Percentiles rank a stretch among this genome's conserved stretches.
Evolutionary conservation across 495 filamentous ascomycete species (phyloP).

Genomic region (Patellaria atrata): DNA sequence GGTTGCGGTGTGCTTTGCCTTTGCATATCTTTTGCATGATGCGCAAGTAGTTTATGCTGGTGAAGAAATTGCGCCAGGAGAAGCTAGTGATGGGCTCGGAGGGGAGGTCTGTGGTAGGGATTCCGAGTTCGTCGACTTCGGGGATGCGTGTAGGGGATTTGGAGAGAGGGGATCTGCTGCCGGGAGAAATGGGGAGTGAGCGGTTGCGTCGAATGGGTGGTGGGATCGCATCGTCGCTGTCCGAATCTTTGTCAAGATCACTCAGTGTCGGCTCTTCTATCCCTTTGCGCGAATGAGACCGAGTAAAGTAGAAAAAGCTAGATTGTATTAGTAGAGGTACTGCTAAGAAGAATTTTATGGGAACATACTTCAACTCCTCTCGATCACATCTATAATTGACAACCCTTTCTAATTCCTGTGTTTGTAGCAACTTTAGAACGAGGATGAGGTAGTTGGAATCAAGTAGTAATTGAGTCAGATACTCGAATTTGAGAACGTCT

Average conservation of each 20-base stretch:
- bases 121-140: conserved; percentile 85
- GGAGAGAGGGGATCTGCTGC: no score
- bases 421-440: conserved; percentile 79
- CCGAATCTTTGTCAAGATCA: conserved; percentile 23
- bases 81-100: conserved; percentile 75
- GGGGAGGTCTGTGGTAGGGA: conserved; percentile 43
- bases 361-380: conserved; percentile 61
- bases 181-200: no score
- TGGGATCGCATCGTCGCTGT: conserved; percentile 61
- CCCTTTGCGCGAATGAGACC: conserved; percentile 18
- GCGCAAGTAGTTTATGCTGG: conserved; percentile 81
- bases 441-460: conserved; percentile 90
- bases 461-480: conserved; percentile 79
- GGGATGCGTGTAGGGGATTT: conserved; percentile 33
- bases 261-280: conserved; percentile 9
- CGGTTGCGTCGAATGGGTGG: conserved; percentile 51
- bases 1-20: conserved; percentile 80
- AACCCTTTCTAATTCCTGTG: conserved; percentile 78
- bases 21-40: conserved; percentile 96
- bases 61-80: conserved; percentile 89
- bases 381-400: conserved; percentile 77
- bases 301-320: conserved; percentile 86
- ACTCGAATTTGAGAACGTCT: conserved; percentile 95
- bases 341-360: background rate
- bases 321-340: conserved; percentile 1